Evolutionary conservation across 805 yeast species (phyloP), one percentile per base, ranked within the genome.

Genomic region (Nematodospora valgi): DNA sequence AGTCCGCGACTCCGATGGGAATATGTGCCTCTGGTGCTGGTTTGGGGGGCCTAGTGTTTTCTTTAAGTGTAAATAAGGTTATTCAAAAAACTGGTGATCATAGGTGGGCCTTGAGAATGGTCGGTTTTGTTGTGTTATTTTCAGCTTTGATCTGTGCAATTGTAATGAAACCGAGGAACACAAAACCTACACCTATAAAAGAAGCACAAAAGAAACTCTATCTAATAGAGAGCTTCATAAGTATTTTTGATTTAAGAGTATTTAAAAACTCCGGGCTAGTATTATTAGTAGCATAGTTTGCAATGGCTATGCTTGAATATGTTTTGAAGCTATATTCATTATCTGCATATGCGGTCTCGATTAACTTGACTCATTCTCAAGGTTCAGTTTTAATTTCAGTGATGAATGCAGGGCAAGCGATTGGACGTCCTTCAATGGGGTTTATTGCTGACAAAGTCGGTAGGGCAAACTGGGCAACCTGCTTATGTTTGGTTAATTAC

Each of bases 371-470:
- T n/a, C 38, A 52, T n/a, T 38, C 45, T 6, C 64, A 62, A 37
- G 62, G 59, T 6, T 51, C 63, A 8, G 46, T 44, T 25, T 35
- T 63, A 23, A 59, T 68, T 19, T 62, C 68, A 2, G 34, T 63
- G 1, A 35, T 64, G 32, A 70, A 68, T 46, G 70, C 58, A n/a
- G 59, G 56, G 25, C 72, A 78, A 30, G 51, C 65, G 1, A 45
- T 74, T 15, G 82, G 82, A 6, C 58, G 83, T 24, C 60, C 77
- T 2, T 32, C 57, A 3, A 67, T 78, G 25, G 78, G 78, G 1
- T 45, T 55, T 27, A 14, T 65, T 5, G 77, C 74, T 15, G 80
- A 73, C 46, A 47, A 43, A 6, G 37, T 64, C 18, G 82, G 82
- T 2, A 58, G 76, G 18, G 46, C 62, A 35, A 76, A 74, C 41